A percentile compares a stretch with the other conserved stretches of the same genome.
These are phyloP conservation scores for Nepenthes gracilis DNA, from an alignment of 148 eudicot species.

Conservation along the genomic window DNA sequence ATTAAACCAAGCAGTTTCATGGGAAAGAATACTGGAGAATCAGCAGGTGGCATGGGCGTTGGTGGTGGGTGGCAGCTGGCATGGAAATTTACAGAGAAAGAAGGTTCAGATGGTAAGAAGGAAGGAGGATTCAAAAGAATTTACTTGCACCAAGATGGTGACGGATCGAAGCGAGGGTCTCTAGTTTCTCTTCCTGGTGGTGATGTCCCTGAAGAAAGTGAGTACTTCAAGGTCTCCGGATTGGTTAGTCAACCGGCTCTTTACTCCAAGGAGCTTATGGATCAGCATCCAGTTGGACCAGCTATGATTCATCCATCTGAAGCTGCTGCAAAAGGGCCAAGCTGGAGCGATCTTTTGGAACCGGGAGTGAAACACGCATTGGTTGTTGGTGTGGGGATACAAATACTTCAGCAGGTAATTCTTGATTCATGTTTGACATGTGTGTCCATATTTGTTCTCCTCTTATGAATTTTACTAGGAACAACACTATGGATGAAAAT, in stretches of 20 bases:
- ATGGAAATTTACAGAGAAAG: slow-evolving; percentile 46
- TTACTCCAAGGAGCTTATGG: slow-evolving; percentile 35
- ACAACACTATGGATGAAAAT: too few species aligned
- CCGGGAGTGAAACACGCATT: slow-evolving; percentile 54
- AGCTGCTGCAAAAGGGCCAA: slow-evolving; percentile 33
- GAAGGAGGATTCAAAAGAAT: slow-evolving; percentile 51
- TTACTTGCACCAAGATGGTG: slow-evolving; percentile 43
- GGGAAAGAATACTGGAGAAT: slow-evolving; percentile 16
- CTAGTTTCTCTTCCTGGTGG: slow-evolving; percentile 35
- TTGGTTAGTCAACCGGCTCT: slow-evolving; percentile 53
- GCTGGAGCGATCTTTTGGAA: slow-evolving; percentile 39
- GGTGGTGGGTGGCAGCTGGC: slow-evolving; percentile 75
- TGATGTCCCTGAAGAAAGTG: slow-evolving; percentile 27
- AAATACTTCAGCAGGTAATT: slow-evolving; percentile 51
- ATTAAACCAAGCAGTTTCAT: slow-evolving; percentile 17
- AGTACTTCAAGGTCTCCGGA: slow-evolving; percentile 40
- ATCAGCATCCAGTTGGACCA: slow-evolving; percentile 41
- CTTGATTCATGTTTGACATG: background rate
- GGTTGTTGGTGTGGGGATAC: slow-evolving; percentile 44
- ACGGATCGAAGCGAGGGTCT: slow-evolving; percentile 34
- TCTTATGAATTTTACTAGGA: too few species aligned
- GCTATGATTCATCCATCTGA: slow-evolving; percentile 53
- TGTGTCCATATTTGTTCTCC: too few species aligned
- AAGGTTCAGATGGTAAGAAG: slow-evolving; percentile 39
- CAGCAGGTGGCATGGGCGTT: slow-evolving; percentile 30